Conservation (phyloP, 805 yeast genomes). For the Sungouiozyma intestinalis region DNA sequence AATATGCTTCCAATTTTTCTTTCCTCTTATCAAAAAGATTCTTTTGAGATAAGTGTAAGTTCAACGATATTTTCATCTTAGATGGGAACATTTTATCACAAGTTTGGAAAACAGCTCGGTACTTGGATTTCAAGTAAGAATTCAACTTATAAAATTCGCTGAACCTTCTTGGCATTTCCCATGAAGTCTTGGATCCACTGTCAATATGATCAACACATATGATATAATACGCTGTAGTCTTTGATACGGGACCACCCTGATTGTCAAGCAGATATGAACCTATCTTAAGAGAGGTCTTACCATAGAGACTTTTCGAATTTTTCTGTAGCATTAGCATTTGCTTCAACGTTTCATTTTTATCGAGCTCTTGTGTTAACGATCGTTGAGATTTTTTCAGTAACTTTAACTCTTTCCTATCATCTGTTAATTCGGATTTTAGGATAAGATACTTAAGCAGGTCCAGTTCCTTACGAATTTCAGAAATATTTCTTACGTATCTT, state of each 20-base stretch:
- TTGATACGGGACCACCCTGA: slow-evolving; percentile 40
- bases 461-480: slow-evolving; percentile 48
- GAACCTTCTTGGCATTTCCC: slow-evolving; percentile 87
- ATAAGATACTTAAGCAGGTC: slow-evolving; percentile 56
- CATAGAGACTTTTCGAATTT: slow-evolving; percentile 65
- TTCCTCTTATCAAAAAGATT: slow-evolving; percentile 57
- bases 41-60: slow-evolving; percentile 45
- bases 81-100: slow-evolving; percentile 29
- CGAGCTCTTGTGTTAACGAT: slow-evolving; percentile 63
- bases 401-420: slow-evolving; percentile 58
- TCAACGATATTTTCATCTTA: slow-evolving; percentile 55
- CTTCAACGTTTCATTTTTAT: slow-evolving; percentile 57
- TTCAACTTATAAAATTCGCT: slow-evolving; percentile 73
- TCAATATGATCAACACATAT: slow-evolving; percentile 59
- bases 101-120: slow-evolving; percentile 37
- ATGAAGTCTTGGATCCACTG: slow-evolving; percentile 52
- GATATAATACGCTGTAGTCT: slow-evolving; percentile 52
- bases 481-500: slow-evolving; percentile 35
- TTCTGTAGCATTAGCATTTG: slow-evolving; percentile 81
- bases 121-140: slow-evolving; percentile 45
- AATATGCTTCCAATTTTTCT: slow-evolving; percentile 48
- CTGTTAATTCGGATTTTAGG: slow-evolving; percentile 75
- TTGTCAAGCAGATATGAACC: slow-evolving; percentile 39
- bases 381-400: slow-evolving; percentile 57
- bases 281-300: slow-evolving; percentile 46